Conservation (phyloP, 1,284 basidiomycete genomes). For the Ustilago hordei region DNA sequence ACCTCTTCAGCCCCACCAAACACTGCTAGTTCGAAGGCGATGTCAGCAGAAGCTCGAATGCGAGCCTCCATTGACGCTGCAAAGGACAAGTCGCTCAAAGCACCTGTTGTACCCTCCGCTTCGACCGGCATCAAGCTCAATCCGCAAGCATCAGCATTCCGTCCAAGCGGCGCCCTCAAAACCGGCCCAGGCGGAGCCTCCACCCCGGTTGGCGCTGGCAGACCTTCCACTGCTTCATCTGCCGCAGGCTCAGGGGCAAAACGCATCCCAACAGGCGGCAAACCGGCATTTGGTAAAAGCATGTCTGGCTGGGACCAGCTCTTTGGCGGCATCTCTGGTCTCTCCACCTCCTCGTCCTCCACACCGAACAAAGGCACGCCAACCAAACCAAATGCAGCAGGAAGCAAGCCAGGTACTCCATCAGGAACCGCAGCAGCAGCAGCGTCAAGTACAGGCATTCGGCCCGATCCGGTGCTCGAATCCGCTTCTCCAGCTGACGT, state of each 20-base stretch:
- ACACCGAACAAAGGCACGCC: slow-evolving; percentile 17
- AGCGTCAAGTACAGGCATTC: slow-evolving; percentile 29
- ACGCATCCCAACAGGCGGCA: slow-evolving; percentile 17
- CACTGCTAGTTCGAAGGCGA: slow-evolving; percentile 15
- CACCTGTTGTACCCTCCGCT: slow-evolving; percentile 4
- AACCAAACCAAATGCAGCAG: slow-evolving; percentile 4
- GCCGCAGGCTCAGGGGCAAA: slow-evolving; percentile 11
- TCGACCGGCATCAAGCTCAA: slow-evolving; percentile 31
- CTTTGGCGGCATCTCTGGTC: slow-evolving; percentile 39
- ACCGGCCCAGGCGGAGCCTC: slow-evolving; percentile 13
- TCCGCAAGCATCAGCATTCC: slow-evolving; percentile 38
- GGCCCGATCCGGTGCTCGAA: slow-evolving; percentile 36
- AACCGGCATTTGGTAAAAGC: slow-evolving; percentile 47
- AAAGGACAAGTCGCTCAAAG: slow-evolving; percentile 34
- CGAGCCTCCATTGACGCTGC: slow-evolving; percentile 49
- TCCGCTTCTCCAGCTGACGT: slow-evolving; percentile 15
- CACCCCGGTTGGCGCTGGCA: slow-evolving; percentile 18
- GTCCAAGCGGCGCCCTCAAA: slow-evolving; percentile 21
- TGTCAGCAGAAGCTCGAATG: slow-evolving; percentile 42
- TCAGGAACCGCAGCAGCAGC: not conserved
- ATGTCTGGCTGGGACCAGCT: slow-evolving; percentile 54
- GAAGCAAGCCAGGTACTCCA: slow-evolving; percentile 15
- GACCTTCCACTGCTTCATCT: slow-evolving; percentile 6
- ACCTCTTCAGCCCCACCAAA: slow-evolving; percentile 3
- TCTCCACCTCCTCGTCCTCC: slow-evolving; percentile 13